A percentile compares a stretch with the other conserved stretches of the same genome.
These are phyloP conservation scores for Macrotyloma uniflorum DNA, from an alignment of 306 rosid genomes.

Conservation along the genomic window DNA sequence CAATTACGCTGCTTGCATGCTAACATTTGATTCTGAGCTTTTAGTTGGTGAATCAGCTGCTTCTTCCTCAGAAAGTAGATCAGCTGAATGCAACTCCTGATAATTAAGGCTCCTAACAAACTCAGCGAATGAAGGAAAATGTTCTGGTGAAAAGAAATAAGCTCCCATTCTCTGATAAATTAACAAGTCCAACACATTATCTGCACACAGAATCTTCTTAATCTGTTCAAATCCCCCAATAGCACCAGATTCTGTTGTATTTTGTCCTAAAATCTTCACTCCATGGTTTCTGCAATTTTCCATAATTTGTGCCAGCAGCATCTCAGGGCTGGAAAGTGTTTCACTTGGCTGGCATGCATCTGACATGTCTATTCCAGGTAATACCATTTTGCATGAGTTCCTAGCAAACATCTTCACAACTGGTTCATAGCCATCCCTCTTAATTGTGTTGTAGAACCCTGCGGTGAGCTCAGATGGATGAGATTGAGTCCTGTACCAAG, in stretches of 20 bases:
- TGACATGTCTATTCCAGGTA: constrained; percentile 84
- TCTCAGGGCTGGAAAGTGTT: constrained; percentile 67
- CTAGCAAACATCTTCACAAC: constrained; percentile 66
- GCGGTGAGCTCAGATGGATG: constrained; percentile 43
- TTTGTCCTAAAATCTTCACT: constrained; percentile 72
- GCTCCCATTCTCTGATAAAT: constrained; percentile 95
- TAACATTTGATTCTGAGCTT: constrained; percentile 47
- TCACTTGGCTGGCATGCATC: constrained; percentile 59
- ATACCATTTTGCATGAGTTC: constrained; percentile 71
- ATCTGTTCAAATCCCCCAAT: constrained; percentile 63
- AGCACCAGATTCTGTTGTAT: constrained; percentile 49
- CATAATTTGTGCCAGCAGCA: constrained; percentile 16
- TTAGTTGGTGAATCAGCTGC: constrained; percentile 22
- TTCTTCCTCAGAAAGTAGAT: constrained; percentile 58
- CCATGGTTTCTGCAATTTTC: constrained; percentile 61
- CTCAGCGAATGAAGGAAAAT: constrained; percentile 76
- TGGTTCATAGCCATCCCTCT: constrained; percentile 64
- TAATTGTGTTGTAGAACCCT: constrained; percentile 78
- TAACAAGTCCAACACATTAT: constrained; percentile 61
- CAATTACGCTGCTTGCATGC: constrained; percentile 47
- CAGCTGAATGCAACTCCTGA: constrained; percentile 57
- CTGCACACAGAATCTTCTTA: constrained; percentile 60
- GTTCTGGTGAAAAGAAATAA: constrained; percentile 89
- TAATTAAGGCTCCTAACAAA: constrained; percentile 66
- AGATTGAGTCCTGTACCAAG: constrained; percentile 76